Evolutionary conservation across 352 stramenopile species (phyloP).

Genomic region (Phytophthora uliginosa): DNA sequence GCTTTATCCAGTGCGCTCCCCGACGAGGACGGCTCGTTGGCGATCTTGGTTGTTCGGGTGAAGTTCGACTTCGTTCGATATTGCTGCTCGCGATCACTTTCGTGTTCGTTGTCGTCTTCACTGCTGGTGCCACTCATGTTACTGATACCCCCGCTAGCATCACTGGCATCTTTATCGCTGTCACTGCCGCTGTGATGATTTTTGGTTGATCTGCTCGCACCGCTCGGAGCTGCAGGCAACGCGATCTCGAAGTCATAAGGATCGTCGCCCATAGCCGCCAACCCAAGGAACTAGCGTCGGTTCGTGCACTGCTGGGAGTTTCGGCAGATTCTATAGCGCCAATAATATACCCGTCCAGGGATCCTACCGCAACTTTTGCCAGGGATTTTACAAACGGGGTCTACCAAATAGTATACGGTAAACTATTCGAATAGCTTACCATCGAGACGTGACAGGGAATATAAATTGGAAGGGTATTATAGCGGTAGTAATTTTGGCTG

Average conservation of each 20-base stretch:
- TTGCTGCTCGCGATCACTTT: neutral
- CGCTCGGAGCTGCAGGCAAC: constrained; percentile 35
- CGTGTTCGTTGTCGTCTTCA: constrained; percentile 14
- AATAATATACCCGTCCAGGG: no score
- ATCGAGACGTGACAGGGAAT: no score
- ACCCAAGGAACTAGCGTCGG: neutral
- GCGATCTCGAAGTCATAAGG: constrained; percentile 68
- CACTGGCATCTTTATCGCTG: constrained; percentile 19
- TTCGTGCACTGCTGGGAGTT: neutral
- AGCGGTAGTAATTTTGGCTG: no score
- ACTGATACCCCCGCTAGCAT: constrained; percentile 27
- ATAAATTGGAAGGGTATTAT: no score
- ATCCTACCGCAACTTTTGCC: no score
- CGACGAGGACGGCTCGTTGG: constrained; percentile 13
- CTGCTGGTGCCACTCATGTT: constrained; percentile 28
- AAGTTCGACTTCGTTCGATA: neutral
- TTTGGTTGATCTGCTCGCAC: constrained; percentile 11
- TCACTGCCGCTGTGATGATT: constrained; percentile 1
- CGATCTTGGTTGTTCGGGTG: neutral
- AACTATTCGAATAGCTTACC: no score
- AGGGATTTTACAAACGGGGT: no score
- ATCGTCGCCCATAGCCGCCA: constrained; percentile 34
- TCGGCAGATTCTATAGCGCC: no score
- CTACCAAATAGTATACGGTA: no score
- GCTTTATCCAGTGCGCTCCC: constrained; percentile 70